phyloP scores from a whole-genome alignment of 1,139 yeast species.

The Saccharomycopsis phalli region DNA sequence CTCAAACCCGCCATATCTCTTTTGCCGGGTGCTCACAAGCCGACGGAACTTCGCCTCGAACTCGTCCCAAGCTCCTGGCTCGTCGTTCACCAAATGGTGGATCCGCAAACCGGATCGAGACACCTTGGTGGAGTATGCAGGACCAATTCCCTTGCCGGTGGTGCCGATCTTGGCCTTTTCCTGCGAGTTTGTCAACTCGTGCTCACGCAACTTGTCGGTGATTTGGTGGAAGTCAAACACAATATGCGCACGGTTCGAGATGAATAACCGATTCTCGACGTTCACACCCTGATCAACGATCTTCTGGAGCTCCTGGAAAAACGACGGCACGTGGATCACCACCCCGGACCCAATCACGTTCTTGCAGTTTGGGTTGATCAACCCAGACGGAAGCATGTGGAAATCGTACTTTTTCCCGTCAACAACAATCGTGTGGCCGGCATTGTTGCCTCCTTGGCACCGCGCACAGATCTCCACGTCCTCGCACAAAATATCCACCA shows the following conservation, averaged over 20 bases:
- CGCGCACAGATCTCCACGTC: conserved; percentile 94
- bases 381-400: conserved; percentile 97
- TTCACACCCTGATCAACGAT: conserved; percentile 74
- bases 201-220: conserved; percentile 91
- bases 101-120: conserved; percentile 95
- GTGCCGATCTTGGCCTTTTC: conserved; percentile 90
- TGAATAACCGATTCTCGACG: conserved; percentile 72
- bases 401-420: conserved; percentile 83
- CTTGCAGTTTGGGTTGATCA: conserved; percentile 83
- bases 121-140: conserved; percentile 94
- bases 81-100: conserved; percentile 87
- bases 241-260: conserved; percentile 90
- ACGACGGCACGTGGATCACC: conserved; percentile 89
- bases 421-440: conserved; percentile 97
- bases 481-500: conserved; percentile 89
- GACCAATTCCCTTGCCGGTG: conserved; percentile 98
- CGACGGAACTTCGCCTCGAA: conserved; percentile 73
- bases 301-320: conserved; percentile 76
- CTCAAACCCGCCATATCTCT: conserved; percentile 89
- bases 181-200: conserved; percentile 55
- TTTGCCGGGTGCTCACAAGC: conserved; percentile 67
- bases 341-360: conserved; percentile 95
- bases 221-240: conserved; percentile 97
- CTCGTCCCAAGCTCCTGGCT: conserved; percentile 89
- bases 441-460: conserved; percentile 98